Evolutionary conservation across 176 grass and related monocot species (phyloP), one percentile per base, ranked within the genome.

Genomic region (Oryza meridionalis): DNA sequence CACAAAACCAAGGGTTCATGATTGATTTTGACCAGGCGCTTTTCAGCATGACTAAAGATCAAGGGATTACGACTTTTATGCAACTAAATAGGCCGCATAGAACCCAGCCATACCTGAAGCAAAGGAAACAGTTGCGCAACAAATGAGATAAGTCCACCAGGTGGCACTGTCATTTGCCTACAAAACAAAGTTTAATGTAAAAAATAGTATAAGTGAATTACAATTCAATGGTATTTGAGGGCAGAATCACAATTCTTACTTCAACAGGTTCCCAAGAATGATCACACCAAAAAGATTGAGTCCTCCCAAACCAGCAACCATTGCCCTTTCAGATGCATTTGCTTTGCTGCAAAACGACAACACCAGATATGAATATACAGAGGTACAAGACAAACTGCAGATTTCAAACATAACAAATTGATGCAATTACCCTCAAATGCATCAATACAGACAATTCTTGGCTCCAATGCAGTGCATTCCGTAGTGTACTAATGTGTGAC

Each of bases 241-340:
- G 59, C 29, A 89, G 17, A 72, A 89, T 45, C 76, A 78, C 31
- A 67, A 27, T 84, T 82, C 77, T 14, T 99, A 99, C 96, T 90
- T 92, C 85, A 99, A 71, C 76, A 99, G 89, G 91, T 85, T 93
- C 49, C 93, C 89, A 11, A 99, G 89, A 88, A 95, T 86, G 66
- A 99, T 72, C 40, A 99, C 91, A 76, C 96, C 96, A 47, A 99
- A 99, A 83, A 99, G 83, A 86, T 99, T 99, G 61, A 99, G 81
- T 87, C 91, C 91, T 84, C 96, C 96, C 87, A 99, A 92, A 83
- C 84, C 96, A 84, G 88, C 88, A 85, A 95, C 96, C 96, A 99
- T 82, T 86, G 91, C 96, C 89, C 72, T 94, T 82, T 96, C 89
- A 35, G 89, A 78, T 79, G 86, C 88, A 90, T 75, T 91, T 79